Conservation (phyloP, 768 basidiomycete genomes). For the Cystobasidium ongulense region DNA sequence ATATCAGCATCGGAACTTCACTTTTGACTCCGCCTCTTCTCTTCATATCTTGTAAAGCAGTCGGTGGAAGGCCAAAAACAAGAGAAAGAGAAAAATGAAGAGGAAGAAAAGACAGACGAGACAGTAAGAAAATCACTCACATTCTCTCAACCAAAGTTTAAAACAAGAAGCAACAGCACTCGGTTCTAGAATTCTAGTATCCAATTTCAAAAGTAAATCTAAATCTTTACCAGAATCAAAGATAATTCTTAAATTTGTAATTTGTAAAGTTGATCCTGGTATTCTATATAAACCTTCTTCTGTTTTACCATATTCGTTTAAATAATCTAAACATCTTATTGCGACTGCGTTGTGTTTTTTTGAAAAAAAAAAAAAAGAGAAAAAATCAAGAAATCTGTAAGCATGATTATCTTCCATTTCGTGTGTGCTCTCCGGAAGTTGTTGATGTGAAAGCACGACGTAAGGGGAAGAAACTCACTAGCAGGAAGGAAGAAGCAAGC, state of each 20-base stretch:
- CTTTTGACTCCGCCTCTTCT: too few relatives aligned
- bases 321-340: constrained; percentile 33
- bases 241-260: constrained; percentile 17
- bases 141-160: constrained; percentile 31
- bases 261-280: constrained; percentile 24
- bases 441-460: not conserved
- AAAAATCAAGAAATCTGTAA: not conserved
- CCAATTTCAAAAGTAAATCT: constrained; percentile 21
- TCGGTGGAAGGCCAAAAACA: too few relatives aligned
- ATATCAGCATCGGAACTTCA: constrained; percentile 3
- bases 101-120: not conserved
- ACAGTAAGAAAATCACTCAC: constrained; percentile 5
- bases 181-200: constrained; percentile 20
- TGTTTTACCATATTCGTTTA: constrained; percentile 28
- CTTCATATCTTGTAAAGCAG: too few relatives aligned
- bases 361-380: not conserved
- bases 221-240: constrained; percentile 32
- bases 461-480: constrained; percentile 4
- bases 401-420: not conserved
- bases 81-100: not conserved
- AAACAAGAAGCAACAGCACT: constrained; percentile 29
- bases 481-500: constrained; percentile 17
- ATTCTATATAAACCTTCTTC: constrained; percentile 35
- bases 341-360: not conserved
- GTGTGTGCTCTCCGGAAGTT: not conserved